Evolutionary conservation across 371 early-diverging fungal species (phyloP), one percentile per base, ranked within the genome.

Genomic region (Smittium culicis): DNA sequence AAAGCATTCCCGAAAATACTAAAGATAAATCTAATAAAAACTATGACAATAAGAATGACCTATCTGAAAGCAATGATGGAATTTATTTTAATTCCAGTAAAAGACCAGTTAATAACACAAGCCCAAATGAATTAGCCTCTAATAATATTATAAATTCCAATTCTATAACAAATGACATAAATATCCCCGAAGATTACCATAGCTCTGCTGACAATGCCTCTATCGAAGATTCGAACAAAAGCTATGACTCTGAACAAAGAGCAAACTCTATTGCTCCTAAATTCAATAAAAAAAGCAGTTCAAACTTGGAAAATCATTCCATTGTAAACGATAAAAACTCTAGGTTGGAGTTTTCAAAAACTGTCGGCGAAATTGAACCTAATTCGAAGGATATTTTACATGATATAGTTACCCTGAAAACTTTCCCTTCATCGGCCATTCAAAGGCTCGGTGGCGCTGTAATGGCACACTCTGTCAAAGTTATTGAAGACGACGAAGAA

Each of bases 371-470:
- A 45, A 45, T 45, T 20, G 20, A 45, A 5, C 45, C 45, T 5
- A 45, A 45, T 20, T 45, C 45, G 5, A 45, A 45, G 5, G 20
- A 11, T 45, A 11, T 45, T 45, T 11, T 76, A 27, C 80, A 79
- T 58, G 79, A 80, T 61, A 75, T 81, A n/a, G 70, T 79, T 33
- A 81, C 82, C 8, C 67, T 89, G 33, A 76, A 79, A 35, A 69
- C 72, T n/a, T 83, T 89, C 58, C 86, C 87, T 0, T 74, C 79
- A 14, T 80, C 80, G n/a, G 72, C 80, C 5, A 69, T 88, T 25
- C 72, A 80, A 20, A 77, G 80, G 11, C 73, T 85, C 11, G 88
- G 88, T 25, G 89, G 88, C 8, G 69, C 88, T 8, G 88, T 89
- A 17, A 79, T 82, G 31, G 86, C 89, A 16, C 75, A 81, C 2